Base-by-base conservation (phyloP, 768 basidiomycete species). In the Dacryopinax primogenitus region DNA sequence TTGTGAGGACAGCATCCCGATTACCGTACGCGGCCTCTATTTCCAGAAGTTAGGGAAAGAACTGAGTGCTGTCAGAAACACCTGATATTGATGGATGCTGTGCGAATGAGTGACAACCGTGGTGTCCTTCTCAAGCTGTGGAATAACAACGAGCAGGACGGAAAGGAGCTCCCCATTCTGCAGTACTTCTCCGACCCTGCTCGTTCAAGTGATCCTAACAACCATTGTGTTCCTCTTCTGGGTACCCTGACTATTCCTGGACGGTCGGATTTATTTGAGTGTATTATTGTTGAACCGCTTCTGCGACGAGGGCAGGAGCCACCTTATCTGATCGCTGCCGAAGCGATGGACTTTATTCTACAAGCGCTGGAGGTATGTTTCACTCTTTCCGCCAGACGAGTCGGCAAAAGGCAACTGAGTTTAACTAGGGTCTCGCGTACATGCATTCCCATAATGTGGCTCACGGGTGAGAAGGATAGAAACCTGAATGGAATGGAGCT, bases 381-480 rank as follows among this genome's bases (percentile, higher is more conserved):
- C 41, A 44, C 41, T 44, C 3, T 23, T 18, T 37, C 36, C 18
- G 36, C n/a, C n/a, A n/a, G n/a, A n/a, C n/a, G n/a, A n/a, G n/a
- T n/a, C n/a, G n/a, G n/a, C n/a, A n/a, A n/a, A n/a, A n/a, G n/a
- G n/a, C n/a, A n/a, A n/a, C n/a, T n/a, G n/a, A n/a, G n/a, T n/a
- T n/a, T n/a, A n/a, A n/a, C n/a, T n/a, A 58, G 51, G 51, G 51
- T 32, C 21, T 58, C 26, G 51, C 26, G 26, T 58, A 58, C 51
- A 58, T 58, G 51, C 51, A 58, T 30, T 3, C 51, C 15, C 3
- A 28, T 30, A 58, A 58, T 18, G 51, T 58, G 4, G 51, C 51
- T 32, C 51, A 58, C 21, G 51, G 51, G 51, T 58, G 18, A 6
- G 51, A n/a, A n/a, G 3, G 51, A 13, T 21, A 13, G 13, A 15